phyloP scores from a whole-genome alignment of 73 alveolate species.

The Paraurostyla sp. region DNA sequence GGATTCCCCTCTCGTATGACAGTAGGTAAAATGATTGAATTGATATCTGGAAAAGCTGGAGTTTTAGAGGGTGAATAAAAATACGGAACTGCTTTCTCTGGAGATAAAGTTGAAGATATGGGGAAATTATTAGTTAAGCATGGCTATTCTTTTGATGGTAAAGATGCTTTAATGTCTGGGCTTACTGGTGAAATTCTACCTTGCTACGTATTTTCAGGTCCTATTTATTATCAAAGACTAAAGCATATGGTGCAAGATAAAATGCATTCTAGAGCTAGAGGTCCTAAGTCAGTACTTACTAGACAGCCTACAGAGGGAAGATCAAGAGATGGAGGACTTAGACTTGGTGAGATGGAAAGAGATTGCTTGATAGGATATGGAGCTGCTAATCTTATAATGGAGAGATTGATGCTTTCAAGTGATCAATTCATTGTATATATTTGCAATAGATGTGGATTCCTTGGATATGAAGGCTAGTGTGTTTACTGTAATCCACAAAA shows the following conservation, averaged over 20 bases:
- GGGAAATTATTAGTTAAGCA: conserved; percentile 86
- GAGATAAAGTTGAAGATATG: conserved; percentile 93
- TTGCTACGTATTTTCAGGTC: conserved; percentile 97
- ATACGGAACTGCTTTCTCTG: conserved; percentile 98
- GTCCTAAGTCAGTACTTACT: conserved; percentile 96
- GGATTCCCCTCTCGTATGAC: conserved; percentile 99
- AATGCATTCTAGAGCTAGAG: conserved; percentile 99
- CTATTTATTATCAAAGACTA: conserved; percentile 98
- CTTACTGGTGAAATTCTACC: conserved; percentile 98
- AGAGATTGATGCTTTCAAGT: conserved; percentile 96
- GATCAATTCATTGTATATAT: conserved; percentile 96
- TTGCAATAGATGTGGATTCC: conserved; percentile 96
- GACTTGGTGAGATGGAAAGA: conserved; percentile 99
- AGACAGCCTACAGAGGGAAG: conserved; percentile 99
- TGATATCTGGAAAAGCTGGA: conserved; percentile 95
- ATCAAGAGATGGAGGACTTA: conserved; percentile 96
- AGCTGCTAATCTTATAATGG: conserved; percentile 95
- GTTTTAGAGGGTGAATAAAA: conserved; percentile 92
- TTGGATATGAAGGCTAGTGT: conserved; percentile 86
- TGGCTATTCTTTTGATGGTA: conserved; percentile 96
- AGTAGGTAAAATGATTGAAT: conserved; percentile 98
- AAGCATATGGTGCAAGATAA: conserved; percentile 99
- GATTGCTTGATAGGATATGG: conserved; percentile 99
- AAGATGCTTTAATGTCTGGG: conserved; percentile 97
- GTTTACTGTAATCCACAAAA: conserved; percentile 86